Evolutionary conservation across 2,329 filamentous ascomycete genomes (phyloP).

Genomic region (Aspergillus intermedius): DNA sequence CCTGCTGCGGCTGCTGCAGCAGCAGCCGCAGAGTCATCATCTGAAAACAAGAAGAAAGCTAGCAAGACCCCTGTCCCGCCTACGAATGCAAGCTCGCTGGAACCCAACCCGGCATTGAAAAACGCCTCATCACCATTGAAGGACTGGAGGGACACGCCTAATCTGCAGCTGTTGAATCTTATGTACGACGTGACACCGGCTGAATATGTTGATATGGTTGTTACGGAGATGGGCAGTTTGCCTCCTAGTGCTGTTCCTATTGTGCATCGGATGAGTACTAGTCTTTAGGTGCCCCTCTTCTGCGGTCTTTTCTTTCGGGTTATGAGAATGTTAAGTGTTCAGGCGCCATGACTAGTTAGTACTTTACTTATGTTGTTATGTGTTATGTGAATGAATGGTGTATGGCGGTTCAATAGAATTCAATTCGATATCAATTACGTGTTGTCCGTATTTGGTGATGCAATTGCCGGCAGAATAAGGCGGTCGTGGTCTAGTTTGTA

Average conservation of each 20-base stretch:
- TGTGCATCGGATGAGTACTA: conserved; percentile 55
- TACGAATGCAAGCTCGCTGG: conserved; percentile 11
- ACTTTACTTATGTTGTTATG: neutral
- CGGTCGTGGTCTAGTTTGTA: neutral
- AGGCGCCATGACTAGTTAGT: neutral
- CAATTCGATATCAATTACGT: too few species aligned
- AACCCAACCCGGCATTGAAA: conserved; percentile 20
- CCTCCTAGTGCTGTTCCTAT: conserved; percentile 80
- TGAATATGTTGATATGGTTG: conserved; percentile 77
- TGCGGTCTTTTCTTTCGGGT: neutral
- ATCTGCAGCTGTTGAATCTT: conserved; percentile 62
- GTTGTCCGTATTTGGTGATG: neutral
- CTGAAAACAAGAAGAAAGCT: conserved; percentile 21
- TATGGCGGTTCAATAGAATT: too few species aligned
- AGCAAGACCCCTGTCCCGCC: conserved; percentile 17
- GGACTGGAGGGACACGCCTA: conserved; percentile 53
- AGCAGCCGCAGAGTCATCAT: conserved; percentile 9
- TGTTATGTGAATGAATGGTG: too few species aligned
- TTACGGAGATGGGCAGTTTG: conserved; percentile 84
- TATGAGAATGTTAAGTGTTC: neutral
- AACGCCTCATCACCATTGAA: conserved; percentile 33
- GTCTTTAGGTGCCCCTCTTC: conserved; percentile 16
- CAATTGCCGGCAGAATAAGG: neutral
- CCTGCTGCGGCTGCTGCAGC: conserved; percentile 14
- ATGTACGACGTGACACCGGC: conserved; percentile 90